Evolutionary conservation across 1,284 basidiomycete species (phyloP).

Genomic region (Erythrobasidium hasegawianum): DNA sequence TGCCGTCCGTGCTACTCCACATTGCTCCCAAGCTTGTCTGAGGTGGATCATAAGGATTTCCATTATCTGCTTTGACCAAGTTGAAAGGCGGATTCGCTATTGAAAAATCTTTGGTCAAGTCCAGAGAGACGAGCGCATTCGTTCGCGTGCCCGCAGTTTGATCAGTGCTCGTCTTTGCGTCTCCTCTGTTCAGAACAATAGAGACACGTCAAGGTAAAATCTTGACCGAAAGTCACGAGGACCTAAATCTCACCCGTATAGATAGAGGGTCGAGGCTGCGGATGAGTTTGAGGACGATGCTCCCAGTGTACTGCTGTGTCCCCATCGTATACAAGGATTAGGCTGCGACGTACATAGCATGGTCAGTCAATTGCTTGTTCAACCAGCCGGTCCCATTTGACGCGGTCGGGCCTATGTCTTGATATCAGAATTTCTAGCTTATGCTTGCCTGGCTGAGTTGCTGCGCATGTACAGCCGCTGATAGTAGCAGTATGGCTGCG

Average conservation of each 20-base stretch:
- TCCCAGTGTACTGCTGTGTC: slow-evolving; percentile 9
- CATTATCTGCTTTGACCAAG: slow-evolving; percentile 41
- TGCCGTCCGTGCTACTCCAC: slow-evolving; percentile 28
- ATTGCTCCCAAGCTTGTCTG: slow-evolving; percentile 29
- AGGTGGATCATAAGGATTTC: slow-evolving; percentile 41
- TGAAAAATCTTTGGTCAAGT: slow-evolving; percentile 38
- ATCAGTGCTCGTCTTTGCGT: slow-evolving; percentile 34
- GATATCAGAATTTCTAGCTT: too few species aligned
- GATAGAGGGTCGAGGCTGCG: slow-evolving; percentile 18
- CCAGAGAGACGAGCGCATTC: slow-evolving; percentile 43
- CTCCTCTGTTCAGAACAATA: slow-evolving; percentile 42
- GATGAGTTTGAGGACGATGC: slow-evolving; percentile 16
- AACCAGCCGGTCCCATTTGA: not conserved
- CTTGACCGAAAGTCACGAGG: not conserved
- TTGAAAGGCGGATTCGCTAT: slow-evolving; percentile 41
- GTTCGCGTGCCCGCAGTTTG: slow-evolving; percentile 41
- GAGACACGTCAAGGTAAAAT: not conserved
- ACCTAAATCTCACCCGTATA: not conserved
- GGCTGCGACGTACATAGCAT: not conserved
- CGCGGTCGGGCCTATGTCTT: not conserved
- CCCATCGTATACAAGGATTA: slow-evolving; percentile 19
- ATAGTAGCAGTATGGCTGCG: not conserved
- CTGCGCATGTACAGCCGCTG: slow-evolving; percentile 4
- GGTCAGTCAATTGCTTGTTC: not conserved
- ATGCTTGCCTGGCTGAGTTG: slow-evolving; percentile 17